Conservation (phyloP, 768 basidiomycete species). For the Termitomyces heimii region DNA sequence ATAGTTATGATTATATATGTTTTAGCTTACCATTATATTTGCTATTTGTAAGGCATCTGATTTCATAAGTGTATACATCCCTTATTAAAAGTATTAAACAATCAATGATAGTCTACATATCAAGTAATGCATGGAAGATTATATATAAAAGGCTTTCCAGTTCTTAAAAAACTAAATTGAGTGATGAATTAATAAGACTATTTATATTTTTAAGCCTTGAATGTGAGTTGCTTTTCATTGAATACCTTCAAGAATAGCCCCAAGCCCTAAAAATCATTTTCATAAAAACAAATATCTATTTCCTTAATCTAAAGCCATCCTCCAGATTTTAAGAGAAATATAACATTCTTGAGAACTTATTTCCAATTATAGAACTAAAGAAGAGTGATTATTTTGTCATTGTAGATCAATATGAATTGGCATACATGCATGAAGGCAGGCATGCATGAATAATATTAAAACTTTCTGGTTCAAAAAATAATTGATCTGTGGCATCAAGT, state of each 20-base stretch:
- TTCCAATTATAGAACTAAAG: not conserved
- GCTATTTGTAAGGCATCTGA: not conserved
- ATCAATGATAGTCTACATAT: no score
- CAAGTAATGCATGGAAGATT: not conserved
- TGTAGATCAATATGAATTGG: not conserved
- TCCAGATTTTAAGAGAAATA: conserved; percentile 1
- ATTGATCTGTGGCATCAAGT: not conserved
- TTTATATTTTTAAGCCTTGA: not conserved
- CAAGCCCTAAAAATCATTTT: not conserved
- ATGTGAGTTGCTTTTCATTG: not conserved
- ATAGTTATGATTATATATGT: not conserved
- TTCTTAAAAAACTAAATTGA: not conserved
- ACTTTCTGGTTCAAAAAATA: not conserved
- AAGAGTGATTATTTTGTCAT: not conserved
- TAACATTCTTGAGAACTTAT: not conserved
- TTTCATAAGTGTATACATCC: not conserved
- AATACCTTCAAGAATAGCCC: not conserved
- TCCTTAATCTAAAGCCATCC: not conserved
- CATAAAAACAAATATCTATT: not conserved
- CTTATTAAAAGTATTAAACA: not conserved
- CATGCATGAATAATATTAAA: not conserved
- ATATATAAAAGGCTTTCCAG: not conserved
- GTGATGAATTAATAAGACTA: not conserved
- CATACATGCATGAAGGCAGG: not conserved
- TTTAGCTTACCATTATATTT: not conserved